These are phyloP conservation scores for Argentina anserina DNA, from an alignment of 306 rosid genomes.

Conservation along the genomic window DNA sequence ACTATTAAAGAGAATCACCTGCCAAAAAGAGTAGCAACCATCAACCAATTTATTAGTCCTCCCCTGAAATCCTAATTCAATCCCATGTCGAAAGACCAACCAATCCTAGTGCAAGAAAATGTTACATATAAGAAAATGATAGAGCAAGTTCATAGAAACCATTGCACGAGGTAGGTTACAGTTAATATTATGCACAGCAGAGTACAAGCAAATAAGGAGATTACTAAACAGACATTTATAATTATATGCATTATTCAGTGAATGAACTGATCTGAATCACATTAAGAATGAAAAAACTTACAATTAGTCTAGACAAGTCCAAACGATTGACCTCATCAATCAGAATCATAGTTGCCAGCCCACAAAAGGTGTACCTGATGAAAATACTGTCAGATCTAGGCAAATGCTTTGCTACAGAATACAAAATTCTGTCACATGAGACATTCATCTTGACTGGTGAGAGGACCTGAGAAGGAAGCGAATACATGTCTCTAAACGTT, in stretches of 20 bases:
- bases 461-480: background rate
- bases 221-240: background rate
- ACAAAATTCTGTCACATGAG: background rate
- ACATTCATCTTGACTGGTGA: background rate
- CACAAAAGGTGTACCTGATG: conserved; percentile 86
- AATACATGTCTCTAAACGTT: background rate
- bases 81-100: conserved; percentile 69
- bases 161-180: background rate
- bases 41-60: conserved; percentile 95
- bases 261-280: background rate
- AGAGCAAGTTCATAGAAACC: background rate
- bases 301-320: conserved; percentile 70
- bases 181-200: background rate
- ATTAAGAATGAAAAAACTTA: conserved; percentile 34
- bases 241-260: conserved; percentile 1
- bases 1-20: conserved; percentile 38
- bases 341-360: conserved; percentile 88
- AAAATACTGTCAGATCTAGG: conserved; percentile 15
- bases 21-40: conserved; percentile 99
- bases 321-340: conserved; percentile 75
- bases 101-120: conserved; percentile 58
- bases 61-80: conserved; percentile 74
- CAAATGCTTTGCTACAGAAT: conserved; percentile 5
- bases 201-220: background rate
- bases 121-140: background rate